Evolutionary conservation across 805 yeast genomes (phyloP).

Genomic region (Lipomyces starkeyi): DNA sequence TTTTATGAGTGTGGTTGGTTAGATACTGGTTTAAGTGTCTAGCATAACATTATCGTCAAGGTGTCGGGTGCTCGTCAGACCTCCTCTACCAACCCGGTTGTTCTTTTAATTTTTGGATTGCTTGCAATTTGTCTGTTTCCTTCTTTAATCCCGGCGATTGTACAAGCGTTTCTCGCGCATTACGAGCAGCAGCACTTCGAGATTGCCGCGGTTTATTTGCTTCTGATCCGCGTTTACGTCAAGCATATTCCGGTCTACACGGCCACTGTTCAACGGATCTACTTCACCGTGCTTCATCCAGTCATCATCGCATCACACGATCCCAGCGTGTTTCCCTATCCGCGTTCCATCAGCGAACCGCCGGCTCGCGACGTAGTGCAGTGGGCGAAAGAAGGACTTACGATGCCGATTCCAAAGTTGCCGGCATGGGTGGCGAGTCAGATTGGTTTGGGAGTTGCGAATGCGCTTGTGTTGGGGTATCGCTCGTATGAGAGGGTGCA

Average conservation of each 20-base stretch:
- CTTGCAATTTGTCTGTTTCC: neutral
- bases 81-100: neutral
- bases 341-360: slow-evolving; percentile 4
- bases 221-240: neutral
- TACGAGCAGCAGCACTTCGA: slow-evolving; percentile 2
- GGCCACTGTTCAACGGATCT: neutral
- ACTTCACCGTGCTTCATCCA: slow-evolving; percentile 12
- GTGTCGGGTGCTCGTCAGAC: neutral
- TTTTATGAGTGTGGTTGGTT: neutral
- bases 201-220: neutral
- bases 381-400: slow-evolving; percentile 11
- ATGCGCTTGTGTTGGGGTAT: slow-evolving; percentile 31
- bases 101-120: neutral
- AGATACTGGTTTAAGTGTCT: slow-evolving; percentile 1
- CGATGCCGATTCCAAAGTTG: slow-evolving; percentile 30
- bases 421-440: slow-evolving; percentile 36
- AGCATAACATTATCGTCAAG: neutral
- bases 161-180: neutral
- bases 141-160: neutral
- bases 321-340: slow-evolving; percentile 1
- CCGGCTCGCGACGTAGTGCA: slow-evolving; percentile 1
- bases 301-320: slow-evolving; percentile 1
- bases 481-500: slow-evolving; percentile 33
- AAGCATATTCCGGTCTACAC: slow-evolving; percentile 5
- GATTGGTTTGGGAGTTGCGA: slow-evolving; percentile 35